phyloP scores from a whole-genome alignment of 148 eudicot species.

The Vaccinium myrtillus region DNA sequence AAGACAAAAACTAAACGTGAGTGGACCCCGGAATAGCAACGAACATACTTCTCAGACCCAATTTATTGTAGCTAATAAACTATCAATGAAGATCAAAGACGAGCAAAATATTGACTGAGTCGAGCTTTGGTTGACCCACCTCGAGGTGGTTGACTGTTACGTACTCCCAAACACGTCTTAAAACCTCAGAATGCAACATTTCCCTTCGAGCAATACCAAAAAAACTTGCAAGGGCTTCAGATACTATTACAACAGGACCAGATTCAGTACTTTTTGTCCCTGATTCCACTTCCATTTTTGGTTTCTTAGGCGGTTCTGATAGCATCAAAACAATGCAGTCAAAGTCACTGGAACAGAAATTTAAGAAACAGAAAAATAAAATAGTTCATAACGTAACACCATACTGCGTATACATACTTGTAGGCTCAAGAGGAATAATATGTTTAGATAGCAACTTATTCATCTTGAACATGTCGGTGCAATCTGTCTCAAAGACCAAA shows the following conservation, averaged over 20 bases:
- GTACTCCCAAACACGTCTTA: constrained; percentile 50
- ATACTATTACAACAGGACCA: constrained; percentile 46
- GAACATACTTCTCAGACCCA: neutral
- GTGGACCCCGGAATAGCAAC: neutral
- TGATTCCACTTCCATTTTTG: constrained; percentile 42
- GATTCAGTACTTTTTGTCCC: constrained; percentile 31
- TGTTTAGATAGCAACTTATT: constrained; percentile 73
- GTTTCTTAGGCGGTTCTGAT: constrained; percentile 53
- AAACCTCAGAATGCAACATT: constrained; percentile 52
- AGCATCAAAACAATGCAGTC: constrained; percentile 22
- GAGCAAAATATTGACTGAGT: constrained; percentile 16
- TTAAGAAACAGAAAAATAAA: neutral
- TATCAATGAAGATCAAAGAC: constrained; percentile 7
- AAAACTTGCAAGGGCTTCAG: constrained; percentile 57
- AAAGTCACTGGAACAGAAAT: constrained; percentile 15
- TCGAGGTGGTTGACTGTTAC: constrained; percentile 54
- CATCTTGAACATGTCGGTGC: constrained; percentile 74
- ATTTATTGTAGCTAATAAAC: constrained; percentile 1
- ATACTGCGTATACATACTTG: constrained; percentile 31
- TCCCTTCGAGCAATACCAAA: constrained; percentile 55
- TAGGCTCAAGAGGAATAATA: constrained; percentile 47
- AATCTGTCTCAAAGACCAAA: constrained; percentile 56
- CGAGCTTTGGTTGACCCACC: constrained; percentile 31
- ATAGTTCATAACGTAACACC: neutral
- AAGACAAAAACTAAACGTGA: neutral